These are phyloP conservation scores for Trichoderma harzianum DNA, from an alignment of 2,329 filamentous ascomycete species.

Conservation along the genomic window DNA sequence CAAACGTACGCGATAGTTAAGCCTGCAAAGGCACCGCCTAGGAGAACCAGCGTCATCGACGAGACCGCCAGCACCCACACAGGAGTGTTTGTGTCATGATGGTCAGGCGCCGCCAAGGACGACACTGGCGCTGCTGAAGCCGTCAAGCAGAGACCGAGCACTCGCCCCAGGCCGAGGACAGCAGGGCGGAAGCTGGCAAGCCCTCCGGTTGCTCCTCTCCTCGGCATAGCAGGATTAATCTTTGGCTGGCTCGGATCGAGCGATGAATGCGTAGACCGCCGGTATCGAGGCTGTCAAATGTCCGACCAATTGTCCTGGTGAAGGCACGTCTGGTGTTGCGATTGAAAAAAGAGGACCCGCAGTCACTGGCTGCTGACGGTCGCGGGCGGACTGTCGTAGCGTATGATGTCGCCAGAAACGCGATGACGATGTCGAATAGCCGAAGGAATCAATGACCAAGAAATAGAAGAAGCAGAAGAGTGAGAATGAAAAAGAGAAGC, in stretches of 20 bases:
- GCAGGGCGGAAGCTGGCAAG: slow-evolving; percentile 45
- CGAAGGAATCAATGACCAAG: background rate
- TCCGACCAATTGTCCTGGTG: background rate
- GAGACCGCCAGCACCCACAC: slow-evolving; percentile 79
- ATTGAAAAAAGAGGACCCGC: background rate
- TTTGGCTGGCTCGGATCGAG: background rate
- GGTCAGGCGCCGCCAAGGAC: slow-evolving; percentile 34
- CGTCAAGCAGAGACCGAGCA: slow-evolving; percentile 48
- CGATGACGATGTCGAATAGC: background rate
- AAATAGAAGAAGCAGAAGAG: background rate
- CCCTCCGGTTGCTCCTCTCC: slow-evolving; percentile 27
- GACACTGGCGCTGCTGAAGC: slow-evolving; percentile 47
- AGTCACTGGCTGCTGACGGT: slow-evolving; percentile 2
- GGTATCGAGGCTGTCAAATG: background rate
- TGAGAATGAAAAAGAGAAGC: background rate
- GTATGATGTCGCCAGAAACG: background rate
- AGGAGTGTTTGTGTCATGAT: slow-evolving; percentile 55
- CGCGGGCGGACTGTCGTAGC: background rate
- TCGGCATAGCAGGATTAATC: slow-evolving; percentile 26
- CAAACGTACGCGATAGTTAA: slow-evolving; percentile 76
- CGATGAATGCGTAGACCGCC: background rate
- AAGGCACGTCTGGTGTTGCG: background rate
- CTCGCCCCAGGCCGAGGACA: slow-evolving; percentile 49
- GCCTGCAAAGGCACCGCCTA: slow-evolving; percentile 90
- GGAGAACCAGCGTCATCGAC: slow-evolving; percentile 76